A percentile compares a stretch with the other conserved stretches of the same genome.
Conservation (phyloP, 2,329 filamentous ascomycete genomes). For the Verticillium isaacii region DNA sequence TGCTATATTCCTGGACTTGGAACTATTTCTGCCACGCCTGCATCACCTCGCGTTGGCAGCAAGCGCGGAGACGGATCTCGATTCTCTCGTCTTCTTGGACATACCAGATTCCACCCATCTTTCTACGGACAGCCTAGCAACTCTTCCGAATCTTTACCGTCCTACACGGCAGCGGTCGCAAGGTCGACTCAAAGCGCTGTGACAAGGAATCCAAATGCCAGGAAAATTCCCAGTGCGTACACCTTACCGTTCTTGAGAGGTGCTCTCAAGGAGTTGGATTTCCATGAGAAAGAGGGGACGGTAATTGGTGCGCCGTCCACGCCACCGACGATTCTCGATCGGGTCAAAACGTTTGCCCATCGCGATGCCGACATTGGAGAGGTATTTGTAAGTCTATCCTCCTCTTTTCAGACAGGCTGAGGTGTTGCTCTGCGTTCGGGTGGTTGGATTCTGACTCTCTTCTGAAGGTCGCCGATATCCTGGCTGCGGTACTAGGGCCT, state of each 20-base stretch:
- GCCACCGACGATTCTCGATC: constrained; percentile 3
- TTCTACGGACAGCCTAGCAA: constrained; percentile 1
- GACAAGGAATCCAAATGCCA: not conserved
- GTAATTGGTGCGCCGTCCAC: not conserved
- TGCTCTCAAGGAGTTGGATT: constrained; percentile 3
- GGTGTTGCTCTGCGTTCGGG: not conserved
- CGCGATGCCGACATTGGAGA: constrained; percentile 4
- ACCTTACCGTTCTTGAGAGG: constrained; percentile 1
- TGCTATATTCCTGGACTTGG: not conserved
- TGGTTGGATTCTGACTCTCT: not conserved
- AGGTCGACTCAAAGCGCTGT: constrained; percentile 1
- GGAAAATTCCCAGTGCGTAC: not conserved
- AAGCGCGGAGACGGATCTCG: not conserved
- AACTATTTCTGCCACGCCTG: not conserved
- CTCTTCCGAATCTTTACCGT: not conserved
- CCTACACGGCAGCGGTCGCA: constrained; percentile 2
- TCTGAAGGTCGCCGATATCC: constrained; percentile 6
- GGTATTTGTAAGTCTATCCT: constrained; percentile 1
- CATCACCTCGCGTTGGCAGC: not conserved
- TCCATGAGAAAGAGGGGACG: not conserved
- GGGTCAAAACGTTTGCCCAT: not conserved
- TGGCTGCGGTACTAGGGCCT: not conserved
- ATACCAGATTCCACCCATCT: not conserved
- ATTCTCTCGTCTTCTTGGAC: constrained; percentile 2
- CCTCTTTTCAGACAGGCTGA: too few species aligned